Base-by-base conservation (phyloP, 768 basidiomycete genomes). In the Pisolithus tinctorius region DNA sequence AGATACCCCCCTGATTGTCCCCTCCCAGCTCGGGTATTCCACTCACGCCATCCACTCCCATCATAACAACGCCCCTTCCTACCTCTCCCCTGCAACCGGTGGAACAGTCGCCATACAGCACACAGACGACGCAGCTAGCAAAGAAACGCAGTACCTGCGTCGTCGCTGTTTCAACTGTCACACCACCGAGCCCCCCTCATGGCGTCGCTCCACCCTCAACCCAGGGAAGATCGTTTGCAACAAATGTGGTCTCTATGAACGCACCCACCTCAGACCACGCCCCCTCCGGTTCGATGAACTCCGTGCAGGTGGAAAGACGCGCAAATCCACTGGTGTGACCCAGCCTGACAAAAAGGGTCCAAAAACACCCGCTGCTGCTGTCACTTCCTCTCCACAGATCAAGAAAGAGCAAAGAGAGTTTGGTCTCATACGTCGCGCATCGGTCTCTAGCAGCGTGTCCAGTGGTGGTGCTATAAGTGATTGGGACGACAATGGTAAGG, bases 221-320 rank as follows among this genome's bases (percentile, higher is more conserved):
- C 88, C 87, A 0, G 90, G 90, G 57, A 93, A 93, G 70, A 93
- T 93, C 62, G 90, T 93, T 42, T 93, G 90, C 78, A 93, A 93
- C 78, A 93, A 93, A 74, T 93, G 90, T 57, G 90, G 90, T 9
- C 77, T 93, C 37, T 93, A 93, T 62, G 90, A 93, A 68, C 87
- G 90, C 62, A 93, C 90, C 11, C 90, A 93, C 58, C 69, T 92
- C 50, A 80, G 90, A 23, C 81, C 89, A 4, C 78, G 90, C 11
- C 90, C 90, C 7, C 75, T 91, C 16, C 84, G 89, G 49, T 92
- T 93, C 55, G 90, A 92, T 65, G 90, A 92, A 67, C 78, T 93
- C 39, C 82, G 89, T 5, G 84, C 88, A 0, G 88, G 89, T n/a
- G 84, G 84, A 69, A 91, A 91, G 70, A 81, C 86, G 11, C 78